Evolutionary conservation across 805 yeast genomes (phyloP).

Genomic region (Candida ulmi): DNA sequence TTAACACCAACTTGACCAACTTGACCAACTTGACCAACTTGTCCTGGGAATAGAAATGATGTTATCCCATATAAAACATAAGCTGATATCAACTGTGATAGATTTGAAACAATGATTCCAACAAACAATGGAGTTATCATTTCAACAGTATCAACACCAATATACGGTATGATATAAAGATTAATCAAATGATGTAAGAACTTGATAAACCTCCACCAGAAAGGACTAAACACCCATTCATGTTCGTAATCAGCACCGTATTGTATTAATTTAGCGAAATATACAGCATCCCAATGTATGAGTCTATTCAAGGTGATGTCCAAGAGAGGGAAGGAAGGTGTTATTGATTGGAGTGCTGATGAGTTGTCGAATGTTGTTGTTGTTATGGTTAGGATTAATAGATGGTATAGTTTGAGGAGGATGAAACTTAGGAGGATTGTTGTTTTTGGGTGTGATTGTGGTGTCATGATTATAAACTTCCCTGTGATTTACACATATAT

Average conservation of each 20-base stretch:
- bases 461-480: not conserved
- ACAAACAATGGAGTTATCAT: constrained; percentile 34
- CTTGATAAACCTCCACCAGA: constrained; percentile 58
- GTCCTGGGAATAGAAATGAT: too few relatives aligned
- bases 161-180: constrained; percentile 1
- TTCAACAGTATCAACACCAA: not conserved
- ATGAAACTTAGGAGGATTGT: constrained; percentile 1
- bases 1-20: constrained; percentile 25
- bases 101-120: constrained; percentile 46
- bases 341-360: not conserved
- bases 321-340: not conserved
- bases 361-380: constrained; percentile 7
- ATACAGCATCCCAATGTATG: constrained; percentile 83
- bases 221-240: constrained; percentile 81
- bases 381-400: not conserved
- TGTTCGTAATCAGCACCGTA: constrained; percentile 63
- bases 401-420: constrained; percentile 1
- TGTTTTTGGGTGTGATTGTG: not conserved
- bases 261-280: constrained; percentile 53
- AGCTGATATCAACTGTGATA: constrained; percentile 44
- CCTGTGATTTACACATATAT: too few relatives aligned
- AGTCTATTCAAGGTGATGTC: constrained; percentile 33
- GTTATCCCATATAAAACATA: constrained; percentile 48
- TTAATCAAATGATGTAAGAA: constrained; percentile 2
- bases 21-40: constrained; percentile 24